These are phyloP conservation scores for Mycena sanguinolenta DNA, from an alignment of 768 basidiomycete species.

Conservation along the genomic window DNA sequence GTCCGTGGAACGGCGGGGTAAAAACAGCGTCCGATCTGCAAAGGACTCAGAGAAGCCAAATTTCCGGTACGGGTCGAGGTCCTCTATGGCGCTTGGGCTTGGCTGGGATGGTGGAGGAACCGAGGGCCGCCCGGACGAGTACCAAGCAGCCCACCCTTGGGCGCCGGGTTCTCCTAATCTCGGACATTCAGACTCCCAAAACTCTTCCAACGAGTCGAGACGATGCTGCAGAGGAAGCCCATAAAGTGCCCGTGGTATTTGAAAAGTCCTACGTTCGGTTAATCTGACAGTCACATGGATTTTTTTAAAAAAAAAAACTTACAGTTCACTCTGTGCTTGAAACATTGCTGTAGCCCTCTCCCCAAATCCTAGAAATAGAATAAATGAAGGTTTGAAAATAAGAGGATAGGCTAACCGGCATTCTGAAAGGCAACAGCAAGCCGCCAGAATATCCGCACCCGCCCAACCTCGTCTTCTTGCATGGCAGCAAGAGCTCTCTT, in stretches of 20 bases:
- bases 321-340: slow-evolving; percentile 90
- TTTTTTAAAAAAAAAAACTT: slow-evolving; percentile 45
- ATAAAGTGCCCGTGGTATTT: slow-evolving; percentile 61
- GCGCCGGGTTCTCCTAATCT: slow-evolving; percentile 79
- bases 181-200: slow-evolving; percentile 88
- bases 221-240: slow-evolving; percentile 59
- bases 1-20: slow-evolving; percentile 70
- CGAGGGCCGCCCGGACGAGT: slow-evolving; percentile 49
- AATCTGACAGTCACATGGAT: not conserved
- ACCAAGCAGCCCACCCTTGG: slow-evolving; percentile 79
- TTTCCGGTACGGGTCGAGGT: slow-evolving; percentile 74
- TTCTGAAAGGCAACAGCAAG: slow-evolving; percentile 69
- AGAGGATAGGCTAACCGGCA: slow-evolving; percentile 65
- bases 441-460: slow-evolving; percentile 80
- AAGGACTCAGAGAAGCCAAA: slow-evolving; percentile 74
- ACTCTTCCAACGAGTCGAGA: slow-evolving; percentile 77
- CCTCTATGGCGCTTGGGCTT: slow-evolving; percentile 28
- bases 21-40: slow-evolving; percentile 56
- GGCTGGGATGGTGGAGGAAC: slow-evolving; percentile 24
- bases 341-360: slow-evolving; percentile 85
- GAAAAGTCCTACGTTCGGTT: slow-evolving; percentile 64
- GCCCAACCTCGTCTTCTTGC: slow-evolving; percentile 59
- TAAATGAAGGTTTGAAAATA: slow-evolving; percentile 17
- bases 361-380: slow-evolving; percentile 65
- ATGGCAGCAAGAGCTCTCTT: slow-evolving; percentile 60